These are phyloP conservation scores for Geranium incanum DNA, from an alignment of 441 rosid genomes.

Conservation along the genomic window DNA sequence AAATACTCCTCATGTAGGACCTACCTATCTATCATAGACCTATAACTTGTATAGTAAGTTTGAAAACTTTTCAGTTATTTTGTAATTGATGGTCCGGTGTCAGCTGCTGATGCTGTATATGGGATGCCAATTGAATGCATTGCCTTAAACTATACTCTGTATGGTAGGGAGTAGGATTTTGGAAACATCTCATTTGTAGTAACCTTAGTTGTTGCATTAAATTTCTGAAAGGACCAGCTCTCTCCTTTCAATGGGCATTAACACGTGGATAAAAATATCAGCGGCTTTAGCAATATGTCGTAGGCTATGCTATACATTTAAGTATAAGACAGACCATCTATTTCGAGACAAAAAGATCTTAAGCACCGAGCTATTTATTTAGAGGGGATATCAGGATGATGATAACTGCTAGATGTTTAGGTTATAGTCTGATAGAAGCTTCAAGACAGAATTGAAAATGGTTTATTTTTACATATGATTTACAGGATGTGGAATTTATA, in stretches of 20 bases:
- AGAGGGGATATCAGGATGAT: neutral
- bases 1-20: neutral
- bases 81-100: neutral
- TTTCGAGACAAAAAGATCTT: neutral
- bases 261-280: neutral
- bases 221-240: neutral
- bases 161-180: neutral
- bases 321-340: neutral
- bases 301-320: neutral
- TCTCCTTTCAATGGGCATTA: neutral
- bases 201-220: neutral
- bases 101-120: neutral
- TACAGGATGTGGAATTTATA: neutral
- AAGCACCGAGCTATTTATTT: neutral
- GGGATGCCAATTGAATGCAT: conserved; percentile 1
- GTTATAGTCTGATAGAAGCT: neutral
- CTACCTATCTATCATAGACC: neutral
- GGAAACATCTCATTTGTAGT: neutral
- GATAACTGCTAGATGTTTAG: neutral
- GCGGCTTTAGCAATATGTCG: conserved; percentile 2
- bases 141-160: neutral
- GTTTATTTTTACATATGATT: neutral
- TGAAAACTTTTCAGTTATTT: neutral
- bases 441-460: conserved; percentile 1
- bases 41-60: no score